These are phyloP conservation scores for Acacia crassicarpa DNA, from an alignment of 306 rosid genomes.

Conservation along the genomic window DNA sequence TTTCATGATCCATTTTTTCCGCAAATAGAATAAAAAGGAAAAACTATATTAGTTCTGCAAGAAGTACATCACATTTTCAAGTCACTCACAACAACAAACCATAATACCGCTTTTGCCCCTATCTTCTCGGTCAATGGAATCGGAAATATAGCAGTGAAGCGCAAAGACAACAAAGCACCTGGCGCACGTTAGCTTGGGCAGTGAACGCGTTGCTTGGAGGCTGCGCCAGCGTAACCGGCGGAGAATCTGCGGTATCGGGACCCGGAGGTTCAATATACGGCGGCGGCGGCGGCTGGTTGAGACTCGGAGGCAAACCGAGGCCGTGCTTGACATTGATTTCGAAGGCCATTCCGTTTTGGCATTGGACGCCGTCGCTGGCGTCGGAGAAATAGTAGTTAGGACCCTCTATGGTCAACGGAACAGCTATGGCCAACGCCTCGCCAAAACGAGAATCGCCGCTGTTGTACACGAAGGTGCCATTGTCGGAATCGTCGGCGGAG, in stretches of 20 bases:
- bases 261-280: constrained; percentile 66
- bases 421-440: constrained; percentile 48
- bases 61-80: not conserved
- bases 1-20: no score
- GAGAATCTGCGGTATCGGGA: constrained; percentile 44
- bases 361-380: constrained; percentile 58
- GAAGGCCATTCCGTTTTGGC: constrained; percentile 75
- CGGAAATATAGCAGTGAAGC: constrained; percentile 14
- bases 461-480: constrained; percentile 48
- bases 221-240: constrained; percentile 35
- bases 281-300: constrained; percentile 92
- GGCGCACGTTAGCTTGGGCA: constrained; percentile 23
- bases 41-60: no score
- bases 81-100: not conserved
- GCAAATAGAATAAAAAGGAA: no score
- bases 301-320: constrained; percentile 73
- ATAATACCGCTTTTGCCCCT: not conserved
- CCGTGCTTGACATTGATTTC: constrained; percentile 65
- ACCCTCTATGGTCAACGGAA: constrained; percentile 67
- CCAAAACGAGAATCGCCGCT: constrained; percentile 38
- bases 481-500: constrained; percentile 54
- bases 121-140: not conserved
- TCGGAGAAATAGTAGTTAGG: constrained; percentile 74
- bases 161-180: constrained; percentile 27
- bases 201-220: constrained; percentile 30